These are phyloP conservation scores for Mycena floridula DNA, from an alignment of 768 basidiomycete genomes.

Conservation along the genomic window DNA sequence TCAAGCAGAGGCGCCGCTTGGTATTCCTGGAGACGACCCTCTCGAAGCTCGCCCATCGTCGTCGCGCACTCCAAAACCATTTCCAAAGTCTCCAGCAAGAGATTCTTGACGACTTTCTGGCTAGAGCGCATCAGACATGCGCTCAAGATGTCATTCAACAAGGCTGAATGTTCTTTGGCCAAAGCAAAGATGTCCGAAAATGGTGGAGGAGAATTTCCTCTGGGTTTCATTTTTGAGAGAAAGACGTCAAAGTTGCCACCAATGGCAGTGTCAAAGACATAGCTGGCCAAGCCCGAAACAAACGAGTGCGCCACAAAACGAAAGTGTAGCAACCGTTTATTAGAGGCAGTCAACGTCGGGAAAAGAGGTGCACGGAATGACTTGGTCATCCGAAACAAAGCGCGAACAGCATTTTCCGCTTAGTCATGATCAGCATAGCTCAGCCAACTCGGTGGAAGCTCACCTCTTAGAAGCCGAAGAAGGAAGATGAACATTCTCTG, in stretches of 20 bases:
- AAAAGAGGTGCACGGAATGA: slow-evolving; percentile 41
- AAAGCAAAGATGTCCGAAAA: slow-evolving; percentile 76
- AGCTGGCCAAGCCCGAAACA: slow-evolving; percentile 57
- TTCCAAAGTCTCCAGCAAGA: slow-evolving; percentile 58
- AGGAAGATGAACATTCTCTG: slow-evolving; percentile 79
- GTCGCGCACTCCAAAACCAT: slow-evolving; percentile 62
- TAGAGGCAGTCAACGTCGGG: slow-evolving; percentile 46
- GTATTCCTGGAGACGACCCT: slow-evolving; percentile 53
- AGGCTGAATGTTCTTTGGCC: slow-evolving; percentile 54
- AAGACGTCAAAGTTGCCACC: slow-evolving; percentile 72
- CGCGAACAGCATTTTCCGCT: slow-evolving; percentile 66
- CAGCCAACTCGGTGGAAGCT: slow-evolving; percentile 7
- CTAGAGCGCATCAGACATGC: slow-evolving; percentile 68
- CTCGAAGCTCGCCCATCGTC: slow-evolving; percentile 53
- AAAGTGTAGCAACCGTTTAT: slow-evolving; percentile 56
- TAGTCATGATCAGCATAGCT: neutral
- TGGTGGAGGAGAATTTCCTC: slow-evolving; percentile 8
- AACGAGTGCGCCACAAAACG: slow-evolving; percentile 73
- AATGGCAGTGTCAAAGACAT: slow-evolving; percentile 80
- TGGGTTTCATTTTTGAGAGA: slow-evolving; percentile 32
- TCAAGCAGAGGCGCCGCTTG: slow-evolving; percentile 53
- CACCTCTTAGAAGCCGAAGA: slow-evolving; percentile 74
- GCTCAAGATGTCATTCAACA: slow-evolving; percentile 71
- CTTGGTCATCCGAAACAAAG: slow-evolving; percentile 61
- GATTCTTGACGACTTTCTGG: slow-evolving; percentile 60